Evolutionary conservation across 2,329 filamentous ascomycete species (phyloP).

Genomic region (Penicillium crustosum): DNA sequence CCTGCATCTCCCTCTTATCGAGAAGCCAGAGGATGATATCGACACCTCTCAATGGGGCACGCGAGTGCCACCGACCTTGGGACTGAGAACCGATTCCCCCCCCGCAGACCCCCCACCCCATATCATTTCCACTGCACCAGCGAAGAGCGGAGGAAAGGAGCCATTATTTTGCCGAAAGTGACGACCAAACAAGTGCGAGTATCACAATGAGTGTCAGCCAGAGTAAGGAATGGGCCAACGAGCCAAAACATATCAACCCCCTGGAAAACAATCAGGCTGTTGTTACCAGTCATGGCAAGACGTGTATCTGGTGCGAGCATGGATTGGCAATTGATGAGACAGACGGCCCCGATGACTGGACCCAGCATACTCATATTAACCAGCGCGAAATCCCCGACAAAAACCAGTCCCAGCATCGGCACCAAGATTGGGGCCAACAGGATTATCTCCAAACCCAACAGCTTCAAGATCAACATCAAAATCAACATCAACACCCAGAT

Average conservation of each 20-base stretch:
- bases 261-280: neutral
- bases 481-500: too few species aligned
- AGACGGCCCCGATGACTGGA: neutral
- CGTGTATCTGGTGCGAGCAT: slow-evolving; percentile 26
- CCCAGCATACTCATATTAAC: too few species aligned
- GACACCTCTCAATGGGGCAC: neutral
- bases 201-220: neutral
- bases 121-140: neutral
- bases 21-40: slow-evolving; percentile 1
- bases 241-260: neutral
- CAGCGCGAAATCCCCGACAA: too few species aligned
- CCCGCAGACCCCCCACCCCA: neutral
- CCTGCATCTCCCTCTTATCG: slow-evolving; percentile 3
- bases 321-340: neutral
- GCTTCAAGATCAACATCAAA: neutral
- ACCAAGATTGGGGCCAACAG: too few species aligned
- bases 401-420: too few species aligned
- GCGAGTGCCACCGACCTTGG: neutral
- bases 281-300: slow-evolving; percentile 19
- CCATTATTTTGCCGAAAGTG: neutral
- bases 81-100: neutral
- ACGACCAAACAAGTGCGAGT: neutral
- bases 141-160: neutral
- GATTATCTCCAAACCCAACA: neutral
- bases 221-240: neutral